These are phyloP conservation scores for Postia placenta DNA, from an alignment of 768 basidiomycete genomes.

Conservation along the genomic window DNA sequence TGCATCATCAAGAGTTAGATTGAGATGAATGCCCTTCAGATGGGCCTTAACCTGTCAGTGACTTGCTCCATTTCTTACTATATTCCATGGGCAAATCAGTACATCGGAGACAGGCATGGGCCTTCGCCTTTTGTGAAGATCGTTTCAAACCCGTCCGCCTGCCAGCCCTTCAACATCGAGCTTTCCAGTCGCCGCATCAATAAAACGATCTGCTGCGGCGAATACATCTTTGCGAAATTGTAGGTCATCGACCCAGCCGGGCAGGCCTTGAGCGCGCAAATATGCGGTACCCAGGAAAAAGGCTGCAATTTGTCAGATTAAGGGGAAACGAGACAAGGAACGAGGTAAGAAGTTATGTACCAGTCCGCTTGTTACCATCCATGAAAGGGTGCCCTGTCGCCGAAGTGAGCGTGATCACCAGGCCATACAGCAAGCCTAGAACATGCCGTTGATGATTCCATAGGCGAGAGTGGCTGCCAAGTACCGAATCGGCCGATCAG, in stretches of 20 bases:
- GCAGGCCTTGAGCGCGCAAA: conserved; percentile 25
- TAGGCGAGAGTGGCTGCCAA: conserved; percentile 27
- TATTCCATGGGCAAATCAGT: too few relatives aligned
- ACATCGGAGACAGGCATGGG: too few relatives aligned
- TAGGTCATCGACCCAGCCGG: conserved; percentile 21
- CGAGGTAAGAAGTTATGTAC: not conserved
- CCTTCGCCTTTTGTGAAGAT: too few relatives aligned
- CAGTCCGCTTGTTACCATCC: conserved; percentile 26
- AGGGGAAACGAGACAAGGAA: not conserved
- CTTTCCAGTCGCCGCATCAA: conserved; percentile 14
- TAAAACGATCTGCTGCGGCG: conserved; percentile 16
- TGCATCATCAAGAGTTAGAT: too few relatives aligned
- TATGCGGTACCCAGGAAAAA: conserved; percentile 30
- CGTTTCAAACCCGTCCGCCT: too few relatives aligned
- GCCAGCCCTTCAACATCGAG: too few relatives aligned
- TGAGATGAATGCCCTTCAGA: too few relatives aligned
- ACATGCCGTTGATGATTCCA: conserved; percentile 24
- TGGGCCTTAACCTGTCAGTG: too few relatives aligned
- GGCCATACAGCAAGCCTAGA: not conserved
- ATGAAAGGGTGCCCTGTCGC: conserved; percentile 23
- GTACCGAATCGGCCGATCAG: conserved; percentile 17
- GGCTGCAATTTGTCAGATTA: conserved; percentile 11
- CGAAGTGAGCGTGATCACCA: not conserved
- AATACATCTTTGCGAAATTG: conserved; percentile 9
- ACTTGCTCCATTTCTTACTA: too few relatives aligned